Base-by-base conservation (phyloP, 2,329 filamentous ascomycete species). In the Phaeoacremonium minimum region DNA sequence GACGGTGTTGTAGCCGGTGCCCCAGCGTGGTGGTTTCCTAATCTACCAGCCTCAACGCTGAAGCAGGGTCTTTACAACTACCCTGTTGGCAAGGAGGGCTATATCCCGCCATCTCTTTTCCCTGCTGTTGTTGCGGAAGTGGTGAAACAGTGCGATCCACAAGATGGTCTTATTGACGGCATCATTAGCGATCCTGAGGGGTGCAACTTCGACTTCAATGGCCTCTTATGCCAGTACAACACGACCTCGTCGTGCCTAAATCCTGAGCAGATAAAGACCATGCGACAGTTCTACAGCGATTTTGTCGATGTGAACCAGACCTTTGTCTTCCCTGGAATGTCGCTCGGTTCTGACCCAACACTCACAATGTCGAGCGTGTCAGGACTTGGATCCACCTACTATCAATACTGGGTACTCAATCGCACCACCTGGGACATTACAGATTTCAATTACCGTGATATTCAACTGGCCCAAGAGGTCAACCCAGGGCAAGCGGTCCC, bases 1-100 rank as follows among this genome's bases (percentile, higher is more conserved):
- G 69, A 75, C 37, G 72, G 72, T 7, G 64, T 71, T 5, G 47
- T 75, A 2, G 67, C 69, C 15, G 69, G 68, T 5, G 53, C 46
- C 14, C 61, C 66, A 13, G 70, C 44, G 18, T 71, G 46, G 55
- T 51, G 51, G 41, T 67, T 62, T 1, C 55, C 54, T 11, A 64
- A 69, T 46, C 45, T 75, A 58, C 53, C 53, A 50, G 49, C 53
- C 4, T 54, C 45, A 45, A 61, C 66, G 6, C 50, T 66, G 1
- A 61, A 61, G 40, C 46, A 66, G 2, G 65, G 58, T 6, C 51
- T 60, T 7, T 66, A 62, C 51, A 72, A 71, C 34, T 51, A 69
- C 4, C 68, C 68, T 0, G 56, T 55, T n/a, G 28, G 36, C 28
- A 61, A 60, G 5, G 50, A 60, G 0, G 57, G 61, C 42, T 56